Percentiles rank a stretch among this genome's conserved stretches.
Evolutionary conservation across 306 rosid genomes (phyloP).

Genomic region (Coriaria nepalensis): DNA sequence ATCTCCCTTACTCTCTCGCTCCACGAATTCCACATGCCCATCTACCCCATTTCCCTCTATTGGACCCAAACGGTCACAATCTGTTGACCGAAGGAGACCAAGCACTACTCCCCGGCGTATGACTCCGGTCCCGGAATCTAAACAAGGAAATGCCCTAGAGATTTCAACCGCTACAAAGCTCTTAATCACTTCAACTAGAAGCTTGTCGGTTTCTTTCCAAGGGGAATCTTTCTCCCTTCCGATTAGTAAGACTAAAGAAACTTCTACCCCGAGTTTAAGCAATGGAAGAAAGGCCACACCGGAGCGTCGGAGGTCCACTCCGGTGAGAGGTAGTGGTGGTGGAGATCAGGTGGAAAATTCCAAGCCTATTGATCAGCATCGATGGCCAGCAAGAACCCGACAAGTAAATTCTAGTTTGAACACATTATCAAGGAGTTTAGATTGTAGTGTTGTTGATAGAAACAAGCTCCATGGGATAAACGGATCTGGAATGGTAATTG

Average conservation of each 20-base stretch:
- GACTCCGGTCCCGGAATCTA: constrained; percentile 35
- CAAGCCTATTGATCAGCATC: constrained; percentile 57
- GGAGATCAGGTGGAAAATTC: constrained; percentile 83
- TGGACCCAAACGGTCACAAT: constrained; percentile 70
- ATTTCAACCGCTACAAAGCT: constrained; percentile 68
- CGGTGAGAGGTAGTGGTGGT: constrained; percentile 32
- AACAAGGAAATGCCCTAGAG: constrained; percentile 36
- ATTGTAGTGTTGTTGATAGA: constrained; percentile 31
- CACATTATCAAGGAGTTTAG: constrained; percentile 45
- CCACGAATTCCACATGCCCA: constrained; percentile 43
- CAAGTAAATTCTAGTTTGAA: constrained; percentile 27
- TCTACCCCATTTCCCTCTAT: constrained; percentile 39
- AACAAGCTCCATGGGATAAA: constrained; percentile 33
- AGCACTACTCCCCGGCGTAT: constrained; percentile 27
- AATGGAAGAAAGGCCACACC: constrained; percentile 63
- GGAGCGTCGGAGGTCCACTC: constrained; percentile 70
- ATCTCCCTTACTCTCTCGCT: constrained; percentile 77
- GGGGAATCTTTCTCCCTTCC: constrained; percentile 94
- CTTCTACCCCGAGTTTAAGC: constrained; percentile 29
- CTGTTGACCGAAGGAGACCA: constrained; percentile 69
- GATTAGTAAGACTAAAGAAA: constrained; percentile 74
- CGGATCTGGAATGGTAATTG: constrained; percentile 65
- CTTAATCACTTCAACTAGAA: constrained; percentile 80
- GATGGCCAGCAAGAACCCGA: constrained; percentile 80
- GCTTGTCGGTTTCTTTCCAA: constrained; percentile 91